A percentile compares a stretch with the other conserved stretches of the same genome.
Evolutionary conservation across 2,329 filamentous ascomycete species (phyloP).

Genomic region (Fusarium verticillioides): DNA sequence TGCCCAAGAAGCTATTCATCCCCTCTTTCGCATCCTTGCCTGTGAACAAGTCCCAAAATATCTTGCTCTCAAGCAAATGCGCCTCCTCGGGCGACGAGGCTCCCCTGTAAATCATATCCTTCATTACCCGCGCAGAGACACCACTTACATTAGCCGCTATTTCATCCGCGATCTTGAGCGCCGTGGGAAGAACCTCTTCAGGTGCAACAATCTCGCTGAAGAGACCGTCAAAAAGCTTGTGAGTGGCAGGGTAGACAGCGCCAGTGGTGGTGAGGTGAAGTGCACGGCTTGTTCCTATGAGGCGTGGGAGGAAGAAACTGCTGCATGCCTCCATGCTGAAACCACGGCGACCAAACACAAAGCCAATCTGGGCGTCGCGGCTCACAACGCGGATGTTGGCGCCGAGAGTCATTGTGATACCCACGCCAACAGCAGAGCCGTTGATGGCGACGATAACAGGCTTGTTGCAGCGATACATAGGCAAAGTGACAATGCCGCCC

Average conservation of each 20-base stretch:
- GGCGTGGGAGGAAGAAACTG: slow-evolving; percentile 76
- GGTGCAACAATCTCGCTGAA: slow-evolving; percentile 74
- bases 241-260: slow-evolving; percentile 63
- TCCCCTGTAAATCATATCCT: slow-evolving; percentile 75
- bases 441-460: slow-evolving; percentile 69
- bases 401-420: slow-evolving; percentile 70
- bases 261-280: slow-evolving; percentile 76
- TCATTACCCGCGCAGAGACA: slow-evolving; percentile 73
- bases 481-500: slow-evolving; percentile 64
- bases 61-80: slow-evolving; percentile 74
- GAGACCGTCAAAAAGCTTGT: slow-evolving; percentile 66
- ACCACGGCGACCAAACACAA: slow-evolving; percentile 77
- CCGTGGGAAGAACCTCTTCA: slow-evolving; percentile 70
- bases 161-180: slow-evolving; percentile 73
- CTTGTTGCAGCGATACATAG: slow-evolving; percentile 67
- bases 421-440: slow-evolving; percentile 68
- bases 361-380: slow-evolving; percentile 72
- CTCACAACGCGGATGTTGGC: slow-evolving; percentile 65
- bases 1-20: slow-evolving; percentile 75
- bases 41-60: slow-evolving; percentile 71
- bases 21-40: slow-evolving; percentile 73
- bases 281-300: slow-evolving; percentile 73
- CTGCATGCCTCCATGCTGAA: slow-evolving; percentile 78
- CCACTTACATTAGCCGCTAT: slow-evolving; percentile 73
- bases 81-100: slow-evolving; percentile 72